A percentile compares a stretch with the other conserved stretches of the same genome.
Conservation (phyloP, 371 early-diverging fungal genomes). For the Fennellomyces sp. region DNA sequence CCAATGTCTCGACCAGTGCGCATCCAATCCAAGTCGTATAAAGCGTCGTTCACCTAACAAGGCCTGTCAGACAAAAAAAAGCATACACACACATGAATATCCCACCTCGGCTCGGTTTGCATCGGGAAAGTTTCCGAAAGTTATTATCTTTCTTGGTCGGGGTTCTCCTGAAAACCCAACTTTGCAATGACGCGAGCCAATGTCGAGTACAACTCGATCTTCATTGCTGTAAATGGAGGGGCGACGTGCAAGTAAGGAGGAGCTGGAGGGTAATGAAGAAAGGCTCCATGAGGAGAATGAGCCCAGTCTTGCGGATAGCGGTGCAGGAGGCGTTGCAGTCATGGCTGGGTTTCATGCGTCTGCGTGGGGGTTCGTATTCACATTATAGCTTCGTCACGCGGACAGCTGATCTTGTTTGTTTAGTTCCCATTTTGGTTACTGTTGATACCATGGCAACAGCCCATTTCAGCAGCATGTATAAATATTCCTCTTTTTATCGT, state of each 20-base stretch:
- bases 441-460: no score
- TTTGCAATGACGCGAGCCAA: constrained; percentile 71
- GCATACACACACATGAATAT: no score
- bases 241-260: constrained; percentile 15
- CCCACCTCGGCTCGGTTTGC: no score
- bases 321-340: neutral
- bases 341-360: neutral
- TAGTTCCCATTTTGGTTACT: no score
- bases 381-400: no score
- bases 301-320: neutral
- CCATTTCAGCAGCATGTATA: no score
- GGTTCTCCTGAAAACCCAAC: constrained; percentile 75
- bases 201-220: constrained; percentile 77
- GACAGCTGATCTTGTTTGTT: no score
- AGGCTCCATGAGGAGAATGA: neutral
- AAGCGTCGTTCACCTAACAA: constrained; percentile 33
- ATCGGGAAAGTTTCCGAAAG: no score
- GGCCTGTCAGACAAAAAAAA: no score
- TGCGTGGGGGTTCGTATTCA: no score
- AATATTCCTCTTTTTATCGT: no score
- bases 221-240: constrained; percentile 56
- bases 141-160: neutral
- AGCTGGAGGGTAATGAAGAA: constrained; percentile 2
- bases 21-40: constrained; percentile 60
- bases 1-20: constrained; percentile 23